Conservation (phyloP, 306 rosid genomes). For the Pyrus communis region DNA sequence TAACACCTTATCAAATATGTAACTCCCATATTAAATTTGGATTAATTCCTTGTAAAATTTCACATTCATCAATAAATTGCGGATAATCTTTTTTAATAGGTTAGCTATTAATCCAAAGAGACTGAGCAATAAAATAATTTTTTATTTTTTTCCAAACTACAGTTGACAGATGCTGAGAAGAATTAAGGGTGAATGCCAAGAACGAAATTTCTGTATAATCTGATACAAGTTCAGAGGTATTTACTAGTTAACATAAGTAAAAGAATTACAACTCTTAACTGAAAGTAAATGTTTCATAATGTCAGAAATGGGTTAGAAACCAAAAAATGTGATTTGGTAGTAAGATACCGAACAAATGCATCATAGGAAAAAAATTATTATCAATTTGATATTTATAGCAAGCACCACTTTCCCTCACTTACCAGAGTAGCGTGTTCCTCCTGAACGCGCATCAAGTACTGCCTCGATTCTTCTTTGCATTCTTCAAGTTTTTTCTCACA, state of each 20-base stretch:
- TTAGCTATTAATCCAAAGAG: background rate
- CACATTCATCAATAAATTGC: background rate
- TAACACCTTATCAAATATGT: background rate
- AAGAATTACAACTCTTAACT: background rate
- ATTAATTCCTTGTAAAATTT: background rate
- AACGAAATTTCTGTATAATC: background rate
- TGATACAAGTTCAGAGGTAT: background rate
- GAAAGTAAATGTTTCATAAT: background rate
- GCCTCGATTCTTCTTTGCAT: conserved; percentile 63
- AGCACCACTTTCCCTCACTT: conserved; percentile 20
- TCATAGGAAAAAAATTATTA: conserved; percentile 1
- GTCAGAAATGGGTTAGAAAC: background rate
- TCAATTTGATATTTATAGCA: conserved; percentile 5
- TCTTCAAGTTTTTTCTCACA: conserved; percentile 53
- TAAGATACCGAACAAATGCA: background rate
- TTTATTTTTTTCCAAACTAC: background rate
- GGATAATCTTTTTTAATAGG: background rate
- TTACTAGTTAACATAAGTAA: background rate
- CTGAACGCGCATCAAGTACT: conserved; percentile 47
- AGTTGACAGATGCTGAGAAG: background rate
- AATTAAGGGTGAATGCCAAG: background rate
- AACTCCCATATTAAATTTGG: background rate
- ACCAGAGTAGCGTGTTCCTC: conserved; percentile 72
- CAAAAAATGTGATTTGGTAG: background rate
- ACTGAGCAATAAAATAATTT: background rate